Percentiles rank a stretch among this genome's conserved stretches.
Evolutionary conservation across 108 stramenopile genomes (phyloP).

Genomic region (Skeletonema menzelii): DNA sequence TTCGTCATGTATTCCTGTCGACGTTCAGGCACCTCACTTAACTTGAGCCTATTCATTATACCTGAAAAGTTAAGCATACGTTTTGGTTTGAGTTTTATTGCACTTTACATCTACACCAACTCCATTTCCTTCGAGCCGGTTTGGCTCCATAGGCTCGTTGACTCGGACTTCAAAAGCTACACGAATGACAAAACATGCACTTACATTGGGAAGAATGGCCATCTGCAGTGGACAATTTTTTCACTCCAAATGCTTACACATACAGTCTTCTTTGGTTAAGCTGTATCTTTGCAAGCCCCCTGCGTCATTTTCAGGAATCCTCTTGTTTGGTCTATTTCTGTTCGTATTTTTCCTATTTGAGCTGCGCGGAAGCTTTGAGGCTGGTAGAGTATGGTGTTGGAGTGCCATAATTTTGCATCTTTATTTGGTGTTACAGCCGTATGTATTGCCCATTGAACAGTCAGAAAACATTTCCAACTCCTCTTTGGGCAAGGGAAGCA

Average conservation of each 20-base stretch:
- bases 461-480: neutral
- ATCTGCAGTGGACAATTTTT: constrained; percentile 6
- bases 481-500: neutral
- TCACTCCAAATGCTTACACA: constrained; percentile 5
- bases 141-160: neutral
- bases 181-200: constrained; percentile 3
- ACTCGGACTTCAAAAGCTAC: neutral
- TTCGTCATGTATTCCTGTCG: constrained; percentile 9
- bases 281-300: constrained; percentile 1
- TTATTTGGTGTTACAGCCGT: constrained; percentile 1
- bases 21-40: neutral
- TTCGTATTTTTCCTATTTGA: neutral
- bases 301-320: neutral
- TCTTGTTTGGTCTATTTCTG: neutral
- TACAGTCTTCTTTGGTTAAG: constrained; percentile 1
- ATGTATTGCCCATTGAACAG: neutral
- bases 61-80: neutral
- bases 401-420: neutral
- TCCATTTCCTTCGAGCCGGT: neutral
- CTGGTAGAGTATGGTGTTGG: constrained; percentile 10
- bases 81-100: constrained; percentile 1
- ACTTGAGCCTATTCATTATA: constrained; percentile 3
- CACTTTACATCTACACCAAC: constrained; percentile 2
- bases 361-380: constrained; percentile 4
- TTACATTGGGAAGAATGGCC: neutral